Evolutionary conservation across 2,329 filamentous ascomycete genomes (phyloP).

Genomic region (Colletotrichum cereale): DNA sequence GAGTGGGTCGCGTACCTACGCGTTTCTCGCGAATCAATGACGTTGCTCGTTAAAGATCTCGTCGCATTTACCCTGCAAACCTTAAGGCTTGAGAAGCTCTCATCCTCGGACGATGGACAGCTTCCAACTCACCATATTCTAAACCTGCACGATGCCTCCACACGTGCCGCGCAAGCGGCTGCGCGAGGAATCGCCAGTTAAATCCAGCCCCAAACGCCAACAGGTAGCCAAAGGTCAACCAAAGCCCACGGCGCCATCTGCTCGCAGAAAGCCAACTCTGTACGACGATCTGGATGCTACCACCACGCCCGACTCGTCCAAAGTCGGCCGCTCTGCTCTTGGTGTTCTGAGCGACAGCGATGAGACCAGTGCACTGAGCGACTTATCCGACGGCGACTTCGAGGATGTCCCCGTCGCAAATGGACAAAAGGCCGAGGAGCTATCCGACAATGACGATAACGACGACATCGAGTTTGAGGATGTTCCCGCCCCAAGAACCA

Average conservation of each 20-base stretch:
- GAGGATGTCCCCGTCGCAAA: conserved; percentile 58
- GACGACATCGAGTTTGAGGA: conserved; percentile 75
- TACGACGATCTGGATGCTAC: conserved; percentile 72
- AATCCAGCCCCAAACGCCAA: conserved; percentile 42
- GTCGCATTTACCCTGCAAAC: conserved; percentile 32
- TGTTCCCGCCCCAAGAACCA: conserved; percentile 56
- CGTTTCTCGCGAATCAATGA: conserved; percentile 48
- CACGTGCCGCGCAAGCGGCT: conserved; percentile 75
- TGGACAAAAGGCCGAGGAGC: conserved; percentile 53
- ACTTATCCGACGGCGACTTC: conserved; percentile 70
- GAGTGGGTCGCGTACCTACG: conserved; percentile 47
- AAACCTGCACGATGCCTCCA: conserved; percentile 70
- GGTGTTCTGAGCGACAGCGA: conserved; percentile 59
- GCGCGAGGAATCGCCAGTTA: conserved; percentile 52
- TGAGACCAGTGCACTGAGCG: conserved; percentile 63
- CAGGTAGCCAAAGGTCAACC: conserved; percentile 31
- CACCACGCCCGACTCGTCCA: conserved; percentile 57
- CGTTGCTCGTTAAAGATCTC: conserved; percentile 37
- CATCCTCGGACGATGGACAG: conserved; percentile 11
- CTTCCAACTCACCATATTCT: neutral
- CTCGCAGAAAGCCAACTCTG: conserved; percentile 66
- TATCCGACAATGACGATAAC: conserved; percentile 64
- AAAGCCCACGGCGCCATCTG: conserved; percentile 31
- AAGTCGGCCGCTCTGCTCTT: conserved; percentile 57
- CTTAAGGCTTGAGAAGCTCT: conserved; percentile 17